Evolutionary conservation across 495 filamentous ascomycete genomes (phyloP), one percentile per base, ranked within the genome.

Genomic region (Hypoxylon subgilvum): DNA sequence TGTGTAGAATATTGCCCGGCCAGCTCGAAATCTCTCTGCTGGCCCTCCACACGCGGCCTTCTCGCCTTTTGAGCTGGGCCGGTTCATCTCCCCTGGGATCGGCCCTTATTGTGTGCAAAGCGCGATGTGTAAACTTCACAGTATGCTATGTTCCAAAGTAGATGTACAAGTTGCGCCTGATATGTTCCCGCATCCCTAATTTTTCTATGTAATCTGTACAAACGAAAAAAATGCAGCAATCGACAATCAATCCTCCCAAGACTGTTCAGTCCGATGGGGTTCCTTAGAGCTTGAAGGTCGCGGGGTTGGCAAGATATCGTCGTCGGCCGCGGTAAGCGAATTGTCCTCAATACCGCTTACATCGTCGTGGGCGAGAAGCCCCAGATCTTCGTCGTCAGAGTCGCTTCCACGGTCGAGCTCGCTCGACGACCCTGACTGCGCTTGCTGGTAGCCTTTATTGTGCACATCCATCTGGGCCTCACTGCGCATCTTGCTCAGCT

Each of bases 401-500:
- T 69, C 67, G 14, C 61, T 62, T 7, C 57, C 64, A 2, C 53
- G 53, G 0, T 63, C 57, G 10, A 50, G 31, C 1, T 67, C 66
- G 43, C 58, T 68, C 10, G 65, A 70, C 14, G 62, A 66, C 23
- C 57, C 54, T 1, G 62, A 66, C 18, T 62, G 66, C 1, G 63
- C 60, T 18, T 57, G 57, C 36, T 69, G 65, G 31, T 66, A 61
- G 22, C 19, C 30, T 39, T 61, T 63, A 22, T 22, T 58, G 47
- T 79, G 77, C 6, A 74, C 78, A 22, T 77, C 75, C n/a, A 63
- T 64, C 47, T 72, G 74, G 2, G 88, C 86, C 28, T 95, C 87
- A 22, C 77, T 71, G 31, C 89, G 81, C 95, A 99, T 97, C 73
- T 89, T 92, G 19, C 72, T 78, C 52, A 97, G 88, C 68, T 97